Base-by-base conservation (phyloP, 164 flowering plant species). In the Echeveria elegans region DNA sequence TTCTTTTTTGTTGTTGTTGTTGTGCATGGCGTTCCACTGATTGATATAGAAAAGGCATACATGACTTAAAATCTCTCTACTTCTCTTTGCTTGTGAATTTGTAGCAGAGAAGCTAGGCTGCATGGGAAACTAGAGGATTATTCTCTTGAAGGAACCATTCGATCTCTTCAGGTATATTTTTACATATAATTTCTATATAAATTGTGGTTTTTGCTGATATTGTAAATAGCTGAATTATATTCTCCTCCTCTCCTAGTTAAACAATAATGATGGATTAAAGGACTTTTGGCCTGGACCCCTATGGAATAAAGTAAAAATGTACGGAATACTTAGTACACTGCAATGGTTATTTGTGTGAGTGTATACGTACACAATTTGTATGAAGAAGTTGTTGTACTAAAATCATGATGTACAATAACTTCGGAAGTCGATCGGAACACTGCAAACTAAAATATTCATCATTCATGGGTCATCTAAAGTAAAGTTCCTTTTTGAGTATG, bases 1-100 rank as follows among this genome's bases (percentile, higher is more conserved):
- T 75, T 79, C 82, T 83, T 78, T 79, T 83, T 75, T 59, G 34
- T 72, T 74, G 74, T 76, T 76, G 75, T 37, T 69, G 43, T 66
- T 74, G 28, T 86, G 86, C 81, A 83, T 80, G 87, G 58, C 80
- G 85, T 78, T 83, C 79, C 82, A 83, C 86, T 85, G 78, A 85
- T 75, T 63, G 72, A 69, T 74, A 82, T 77, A 36, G n/a, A 15
- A 65, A 40, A 40, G 28, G 77, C 79, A 81, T 80, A 26, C 30
- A 11, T 56, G 15, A 26, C 32, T 56, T 80, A 43, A 43, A 43
- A 11, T 43, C n/a, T 43, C 47, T 72, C 72, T 79, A 64, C 16
- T 38, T 38, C 4, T 8, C 28, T 34, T 23, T 63, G 65, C 64
- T 68, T 37, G 23, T 58, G 70, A 21, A 15, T 58, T 79, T 83